Evolutionary conservation across 1,139 yeast genomes (phyloP).

Genomic region (Geotrichum siamense): DNA sequence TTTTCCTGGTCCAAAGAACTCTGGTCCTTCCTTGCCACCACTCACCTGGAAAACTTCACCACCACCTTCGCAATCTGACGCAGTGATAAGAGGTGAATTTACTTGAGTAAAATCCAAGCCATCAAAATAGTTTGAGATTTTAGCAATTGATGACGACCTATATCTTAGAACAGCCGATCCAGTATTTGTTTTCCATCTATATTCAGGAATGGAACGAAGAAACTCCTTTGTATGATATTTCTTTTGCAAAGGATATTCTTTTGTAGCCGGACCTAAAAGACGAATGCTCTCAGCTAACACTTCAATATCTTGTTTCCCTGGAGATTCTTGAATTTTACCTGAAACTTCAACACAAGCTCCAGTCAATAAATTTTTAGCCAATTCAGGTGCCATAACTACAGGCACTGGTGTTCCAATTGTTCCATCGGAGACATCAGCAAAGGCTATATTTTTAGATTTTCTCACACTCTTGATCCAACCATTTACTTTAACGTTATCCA

Average conservation of each 20-base stretch:
- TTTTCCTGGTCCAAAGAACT: slow-evolving; percentile 54
- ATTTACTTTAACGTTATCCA: slow-evolving; percentile 29
- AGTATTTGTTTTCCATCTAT: slow-evolving; percentile 66
- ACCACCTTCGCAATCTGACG: slow-evolving; percentile 96
- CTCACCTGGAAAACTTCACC: slow-evolving; percentile 74
- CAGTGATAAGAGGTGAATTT: slow-evolving; percentile 76
- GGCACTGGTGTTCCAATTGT: slow-evolving; percentile 49
- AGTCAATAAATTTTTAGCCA: slow-evolving; percentile 30
- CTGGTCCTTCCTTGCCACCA: slow-evolving; percentile 25
- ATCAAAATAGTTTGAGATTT: slow-evolving; percentile 50
- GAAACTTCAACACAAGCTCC: slow-evolving; percentile 44
- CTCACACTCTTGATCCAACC: slow-evolving; percentile 80
- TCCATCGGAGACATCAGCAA: slow-evolving; percentile 77
- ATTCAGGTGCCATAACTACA: slow-evolving; percentile 42
- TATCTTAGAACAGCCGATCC: slow-evolving; percentile 62
- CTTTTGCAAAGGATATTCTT: slow-evolving; percentile 75
- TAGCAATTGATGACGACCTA: slow-evolving; percentile 58
- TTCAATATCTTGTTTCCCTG: slow-evolving; percentile 41
- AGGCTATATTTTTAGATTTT: slow-evolving; percentile 65
- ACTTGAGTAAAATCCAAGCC: slow-evolving; percentile 57
- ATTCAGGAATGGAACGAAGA: slow-evolving; percentile 63
- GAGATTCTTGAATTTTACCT: slow-evolving; percentile 36
- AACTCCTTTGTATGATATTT: slow-evolving; percentile 60
- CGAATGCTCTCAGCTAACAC: slow-evolving; percentile 36
- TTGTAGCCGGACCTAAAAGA: slow-evolving; percentile 44